Evolutionary conservation across 352 stramenopile species (phyloP).

Genomic region (Phytophthora capsici): DNA sequence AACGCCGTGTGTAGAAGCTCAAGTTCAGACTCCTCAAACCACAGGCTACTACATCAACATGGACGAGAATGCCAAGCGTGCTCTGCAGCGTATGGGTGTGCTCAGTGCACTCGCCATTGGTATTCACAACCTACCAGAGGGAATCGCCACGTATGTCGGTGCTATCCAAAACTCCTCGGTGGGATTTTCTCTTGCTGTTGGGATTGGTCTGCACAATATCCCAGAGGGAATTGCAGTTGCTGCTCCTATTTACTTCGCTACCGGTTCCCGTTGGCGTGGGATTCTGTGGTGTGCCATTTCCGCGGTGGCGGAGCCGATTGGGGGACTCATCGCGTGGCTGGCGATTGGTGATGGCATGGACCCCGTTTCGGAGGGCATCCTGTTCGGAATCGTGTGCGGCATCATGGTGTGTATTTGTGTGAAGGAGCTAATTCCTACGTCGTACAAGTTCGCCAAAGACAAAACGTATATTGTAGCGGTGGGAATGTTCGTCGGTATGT

Average conservation of each 20-base stretch:
- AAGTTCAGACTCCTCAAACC: slow-evolving; percentile 1
- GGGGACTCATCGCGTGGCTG: slow-evolving; percentile 86
- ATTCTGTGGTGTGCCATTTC: slow-evolving; percentile 93
- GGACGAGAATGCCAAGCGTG: slow-evolving; percentile 35
- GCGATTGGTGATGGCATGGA: background rate
- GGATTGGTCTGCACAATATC: background rate
- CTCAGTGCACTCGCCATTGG: slow-evolving; percentile 93
- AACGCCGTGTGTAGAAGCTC: slow-evolving; percentile 25
- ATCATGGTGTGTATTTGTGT: slow-evolving; percentile 3
- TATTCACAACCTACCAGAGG: slow-evolving; percentile 92
- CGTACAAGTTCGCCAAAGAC: slow-evolving; percentile 84
- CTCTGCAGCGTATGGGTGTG: slow-evolving; percentile 84
- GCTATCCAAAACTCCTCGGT: background rate
- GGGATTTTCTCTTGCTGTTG: background rate
- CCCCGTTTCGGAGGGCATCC: background rate
- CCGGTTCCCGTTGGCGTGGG: slow-evolving; percentile 89
- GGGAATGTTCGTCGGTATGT: slow-evolving; percentile 82
- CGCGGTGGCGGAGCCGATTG: slow-evolving; percentile 88
- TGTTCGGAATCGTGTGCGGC: background rate
- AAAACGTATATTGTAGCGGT: slow-evolving; percentile 79
- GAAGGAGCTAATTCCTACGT: slow-evolving; percentile 92
- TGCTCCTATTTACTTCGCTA: slow-evolving; percentile 96
- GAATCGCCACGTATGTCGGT: background rate
- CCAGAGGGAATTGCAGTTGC: slow-evolving; percentile 83
- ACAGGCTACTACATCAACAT: slow-evolving; percentile 32